phyloP scores from a whole-genome alignment of 495 filamentous ascomycete genomes.

The Lindgomyces ingoldianus region DNA sequence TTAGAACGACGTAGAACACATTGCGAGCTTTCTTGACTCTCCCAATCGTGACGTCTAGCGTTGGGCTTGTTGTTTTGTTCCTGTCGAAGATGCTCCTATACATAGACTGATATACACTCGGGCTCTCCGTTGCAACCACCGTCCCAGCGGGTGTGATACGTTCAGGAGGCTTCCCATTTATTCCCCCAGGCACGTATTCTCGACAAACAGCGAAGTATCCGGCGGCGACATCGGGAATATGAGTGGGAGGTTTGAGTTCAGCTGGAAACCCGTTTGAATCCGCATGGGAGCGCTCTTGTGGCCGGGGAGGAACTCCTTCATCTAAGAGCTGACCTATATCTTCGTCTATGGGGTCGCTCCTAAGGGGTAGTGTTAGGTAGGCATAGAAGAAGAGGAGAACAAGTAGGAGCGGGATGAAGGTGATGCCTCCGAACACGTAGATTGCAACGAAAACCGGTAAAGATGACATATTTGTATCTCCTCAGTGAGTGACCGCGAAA shows the following conservation, averaged over 20 bases:
- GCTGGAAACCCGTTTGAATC: conserved; percentile 8
- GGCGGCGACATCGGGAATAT: conserved; percentile 81
- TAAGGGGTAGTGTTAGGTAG: conserved; percentile 65
- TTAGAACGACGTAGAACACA: conserved; percentile 90
- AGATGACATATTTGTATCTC: conserved; percentile 39
- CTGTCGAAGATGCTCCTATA: conserved; percentile 94
- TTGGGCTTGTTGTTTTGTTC: conserved; percentile 53
- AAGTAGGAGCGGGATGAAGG: conserved; percentile 78
- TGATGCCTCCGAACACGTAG: conserved; percentile 88
- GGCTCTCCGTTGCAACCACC: conserved; percentile 70
- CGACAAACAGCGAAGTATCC: conserved; percentile 95
- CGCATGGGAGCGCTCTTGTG: not conserved
- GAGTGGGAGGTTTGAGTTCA: conserved; percentile 35
- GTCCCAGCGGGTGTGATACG: conserved; percentile 78
- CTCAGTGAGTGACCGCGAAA: not conserved
- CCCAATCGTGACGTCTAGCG: conserved; percentile 54
- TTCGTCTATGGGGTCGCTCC: conserved; percentile 18
- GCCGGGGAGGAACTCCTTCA: too few species aligned
- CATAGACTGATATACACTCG: conserved; percentile 96
- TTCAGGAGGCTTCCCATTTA: conserved; percentile 91
- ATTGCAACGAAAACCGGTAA: conserved; percentile 68
- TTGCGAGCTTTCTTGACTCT: conserved; percentile 77
- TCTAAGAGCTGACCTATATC: conserved; percentile 4
- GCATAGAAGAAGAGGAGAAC: conserved; percentile 64
- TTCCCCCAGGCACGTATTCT: conserved; percentile 85